Conservation (phyloP, 805 yeast genomes). For the Vanderwaltozyma tropicalis region DNA sequence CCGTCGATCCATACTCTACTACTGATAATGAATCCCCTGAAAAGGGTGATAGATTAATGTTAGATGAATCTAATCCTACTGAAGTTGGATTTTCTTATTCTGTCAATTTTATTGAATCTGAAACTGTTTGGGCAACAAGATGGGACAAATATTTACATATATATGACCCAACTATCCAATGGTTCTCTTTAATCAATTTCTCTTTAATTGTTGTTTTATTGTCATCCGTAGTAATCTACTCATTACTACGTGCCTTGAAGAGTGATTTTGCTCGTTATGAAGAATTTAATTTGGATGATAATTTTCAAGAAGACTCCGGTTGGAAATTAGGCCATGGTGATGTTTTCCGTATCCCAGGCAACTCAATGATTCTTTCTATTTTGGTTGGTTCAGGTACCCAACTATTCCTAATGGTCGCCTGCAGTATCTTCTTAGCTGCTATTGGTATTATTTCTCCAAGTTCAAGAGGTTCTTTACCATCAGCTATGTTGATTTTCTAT, state of each 20-base stretch:
- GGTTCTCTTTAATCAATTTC: conserved; percentile 88
- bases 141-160: conserved; percentile 96
- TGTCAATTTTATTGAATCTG: conserved; percentile 57
- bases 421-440: conserved; percentile 71
- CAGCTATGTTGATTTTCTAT: conserved; percentile 78
- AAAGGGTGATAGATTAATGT: conserved; percentile 31
- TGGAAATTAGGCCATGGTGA: conserved; percentile 97
- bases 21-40: conserved; percentile 6
- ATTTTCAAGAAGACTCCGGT: conserved; percentile 84
- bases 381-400: conserved; percentile 85
- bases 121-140: conserved; percentile 91
- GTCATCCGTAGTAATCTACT: conserved; percentile 68
- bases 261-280: conserved; percentile 83
- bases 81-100: conserved; percentile 77
- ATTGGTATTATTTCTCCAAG: conserved; percentile 88
- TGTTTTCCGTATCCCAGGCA: conserved; percentile 75
- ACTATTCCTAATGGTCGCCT: conserved; percentile 61
- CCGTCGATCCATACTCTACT: conserved; percentile 50
- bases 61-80: conserved; percentile 42
- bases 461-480: conserved; percentile 85
- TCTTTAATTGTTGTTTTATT: conserved; percentile 70
- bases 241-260: conserved; percentile 66
- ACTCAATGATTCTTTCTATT: conserved; percentile 62
- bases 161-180: conserved; percentile 86
- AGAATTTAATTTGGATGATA: conserved; percentile 78